Percentiles rank a stretch among this genome's conserved stretches.
These are phyloP conservation scores for Umbellularia californica DNA, from an alignment of 164 flowering plant genomes.

Conservation along the genomic window DNA sequence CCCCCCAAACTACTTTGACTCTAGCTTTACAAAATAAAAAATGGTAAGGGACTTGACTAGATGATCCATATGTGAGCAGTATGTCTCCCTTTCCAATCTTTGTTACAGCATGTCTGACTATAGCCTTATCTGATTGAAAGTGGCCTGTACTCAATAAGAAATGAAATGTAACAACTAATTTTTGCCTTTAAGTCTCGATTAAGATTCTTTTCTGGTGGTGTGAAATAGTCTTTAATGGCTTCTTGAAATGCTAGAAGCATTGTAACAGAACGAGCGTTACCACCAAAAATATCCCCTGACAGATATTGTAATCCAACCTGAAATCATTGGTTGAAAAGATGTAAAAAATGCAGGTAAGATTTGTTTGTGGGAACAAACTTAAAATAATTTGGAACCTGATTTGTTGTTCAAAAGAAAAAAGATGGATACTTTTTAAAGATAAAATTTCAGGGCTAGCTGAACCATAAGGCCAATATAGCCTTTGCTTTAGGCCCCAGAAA, in stretches of 20 bases:
- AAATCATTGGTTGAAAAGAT: slow-evolving; percentile 8
- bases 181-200: slow-evolving; percentile 74
- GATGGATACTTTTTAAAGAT: too few species aligned
- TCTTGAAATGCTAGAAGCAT: slow-evolving; percentile 88
- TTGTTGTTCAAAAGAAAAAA: not conserved
- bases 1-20: too few species aligned
- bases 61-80: slow-evolving; percentile 81
- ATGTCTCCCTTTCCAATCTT: slow-evolving; percentile 92
- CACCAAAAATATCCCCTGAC: slow-evolving; percentile 73
- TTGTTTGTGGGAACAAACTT: not conserved
- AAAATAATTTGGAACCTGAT: not conserved
- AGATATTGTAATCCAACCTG: slow-evolving; percentile 84
- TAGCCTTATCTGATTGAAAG: slow-evolving; percentile 77
- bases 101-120: slow-evolving; percentile 81
- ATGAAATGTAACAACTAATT: slow-evolving; percentile 70
- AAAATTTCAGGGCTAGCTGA: too few species aligned
- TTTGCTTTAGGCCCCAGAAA: too few species aligned
- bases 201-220: slow-evolving; percentile 72
- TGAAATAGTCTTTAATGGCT: slow-evolving; percentile 64
- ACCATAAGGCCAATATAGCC: too few species aligned
- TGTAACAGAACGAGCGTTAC: slow-evolving; percentile 87
- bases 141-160: slow-evolving; percentile 76
- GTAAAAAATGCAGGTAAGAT: slow-evolving; percentile 1
- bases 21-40: too few species aligned
- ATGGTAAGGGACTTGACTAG: slow-evolving; percentile 40